These are phyloP conservation scores for Cucurbita moschata DNA, from an alignment of 306 rosid species.

Conservation along the genomic window DNA sequence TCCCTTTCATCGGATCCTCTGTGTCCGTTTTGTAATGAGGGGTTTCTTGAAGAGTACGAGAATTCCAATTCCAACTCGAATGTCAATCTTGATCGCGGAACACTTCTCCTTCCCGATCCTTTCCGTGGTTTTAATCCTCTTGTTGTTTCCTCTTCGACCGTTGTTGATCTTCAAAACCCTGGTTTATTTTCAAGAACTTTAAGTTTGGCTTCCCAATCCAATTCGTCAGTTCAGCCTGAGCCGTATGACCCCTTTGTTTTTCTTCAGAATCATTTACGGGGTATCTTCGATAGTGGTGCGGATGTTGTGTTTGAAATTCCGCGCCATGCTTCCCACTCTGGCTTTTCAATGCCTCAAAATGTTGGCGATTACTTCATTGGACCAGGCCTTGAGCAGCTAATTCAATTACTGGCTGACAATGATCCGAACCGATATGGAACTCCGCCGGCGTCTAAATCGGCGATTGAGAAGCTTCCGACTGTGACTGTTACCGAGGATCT, in stretches of 20 bases:
- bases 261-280: conserved; percentile 9
- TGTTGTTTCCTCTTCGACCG: neutral
- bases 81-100: neutral
- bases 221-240: neutral
- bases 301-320: conserved; percentile 6
- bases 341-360: conserved; percentile 13
- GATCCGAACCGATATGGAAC: conserved; percentile 85
- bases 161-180: conserved; percentile 9
- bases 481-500: conserved; percentile 33
- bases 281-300: conserved; percentile 2
- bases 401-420: conserved; percentile 86
- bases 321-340: neutral
- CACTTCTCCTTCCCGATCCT: neutral
- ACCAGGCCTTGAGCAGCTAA: conserved; percentile 83
- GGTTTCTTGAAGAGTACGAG: conserved; percentile 11
- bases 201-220: neutral
- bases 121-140: neutral
- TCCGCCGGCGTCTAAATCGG: conserved; percentile 69
- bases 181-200: neutral
- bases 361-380: conserved; percentile 85
- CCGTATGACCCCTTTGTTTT: conserved; percentile 3
- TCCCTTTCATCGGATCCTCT: conserved; percentile 1
- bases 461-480: conserved; percentile 37
- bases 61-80: neutral
- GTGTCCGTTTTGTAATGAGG: conserved; percentile 3